These are phyloP conservation scores for Boletus edulis DNA, from an alignment of 768 basidiomycete genomes.

Conservation along the genomic window DNA sequence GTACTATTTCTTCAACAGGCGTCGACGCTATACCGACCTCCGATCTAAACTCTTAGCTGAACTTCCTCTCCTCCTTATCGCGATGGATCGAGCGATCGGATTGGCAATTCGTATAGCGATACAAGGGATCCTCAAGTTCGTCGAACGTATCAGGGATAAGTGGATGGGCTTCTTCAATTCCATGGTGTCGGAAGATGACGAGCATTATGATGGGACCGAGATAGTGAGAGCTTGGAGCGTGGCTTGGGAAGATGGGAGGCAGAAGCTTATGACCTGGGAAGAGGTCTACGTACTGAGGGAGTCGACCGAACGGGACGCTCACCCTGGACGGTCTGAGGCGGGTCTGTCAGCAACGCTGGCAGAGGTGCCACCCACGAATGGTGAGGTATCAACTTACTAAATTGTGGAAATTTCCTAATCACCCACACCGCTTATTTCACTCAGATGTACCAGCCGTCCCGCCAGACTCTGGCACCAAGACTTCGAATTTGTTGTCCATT, in stretches of 20 bases:
- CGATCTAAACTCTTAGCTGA: slow-evolving; percentile 64
- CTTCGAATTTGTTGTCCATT: background rate
- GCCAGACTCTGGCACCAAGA: background rate
- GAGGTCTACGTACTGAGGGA: background rate
- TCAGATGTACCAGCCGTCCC: background rate
- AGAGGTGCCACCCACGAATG: background rate
- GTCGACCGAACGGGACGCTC: background rate
- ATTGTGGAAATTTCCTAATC: background rate
- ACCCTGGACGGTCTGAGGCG: background rate
- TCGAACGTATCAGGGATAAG: slow-evolving; percentile 48
- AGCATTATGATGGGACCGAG: slow-evolving; percentile 55
- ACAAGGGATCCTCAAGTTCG: slow-evolving; percentile 40
- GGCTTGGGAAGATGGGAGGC: slow-evolving; percentile 44
- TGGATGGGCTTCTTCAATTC: slow-evolving; percentile 78
- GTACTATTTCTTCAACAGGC: no score
- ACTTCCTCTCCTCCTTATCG: slow-evolving; percentile 57
- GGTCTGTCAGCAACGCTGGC: background rate
- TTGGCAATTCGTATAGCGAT: slow-evolving; percentile 47
- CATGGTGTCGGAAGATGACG: slow-evolving; percentile 53
- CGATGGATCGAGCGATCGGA: slow-evolving; percentile 55
- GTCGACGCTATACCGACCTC: slow-evolving; percentile 64
- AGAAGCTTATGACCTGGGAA: background rate
- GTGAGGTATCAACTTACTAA: background rate
- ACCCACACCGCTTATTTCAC: background rate
- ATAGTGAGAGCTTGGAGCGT: slow-evolving; percentile 62